Base-by-base conservation (phyloP, 2,329 filamentous ascomycete genomes). In the Rasamsonia emersonii region DNA sequence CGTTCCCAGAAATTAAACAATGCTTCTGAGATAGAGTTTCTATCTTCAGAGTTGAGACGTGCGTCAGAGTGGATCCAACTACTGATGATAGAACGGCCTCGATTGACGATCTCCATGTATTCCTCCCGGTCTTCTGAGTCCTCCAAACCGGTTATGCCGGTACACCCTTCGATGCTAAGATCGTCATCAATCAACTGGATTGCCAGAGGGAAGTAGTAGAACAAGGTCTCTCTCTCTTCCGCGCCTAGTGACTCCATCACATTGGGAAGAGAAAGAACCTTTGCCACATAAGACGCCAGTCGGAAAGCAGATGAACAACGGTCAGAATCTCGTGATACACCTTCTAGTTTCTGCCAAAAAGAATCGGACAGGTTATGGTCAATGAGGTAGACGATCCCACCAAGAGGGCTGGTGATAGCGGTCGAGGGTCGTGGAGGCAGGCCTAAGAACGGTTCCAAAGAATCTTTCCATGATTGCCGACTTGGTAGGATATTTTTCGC, bases 231-330 rank as follows among this genome's bases (percentile, higher is more conserved):
- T 15, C 53, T 46, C 30, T 54, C 40, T 24, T 56, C 51, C 25
- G 53, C 28, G 23, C 54, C 43, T 5, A 63, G 30, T 19, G 45
- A 41, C 9, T 51, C 43, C 9, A 59, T 41, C 3, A 62, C 31
- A 13, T 62, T 53, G 2, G 56, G 56, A 2, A 53, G 54, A 11
- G 61, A 58, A 18, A 86, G 51, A 0, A 91, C 52, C 29, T 69
- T 70, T 4, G 68, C 65, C 0, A 76, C 71, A 52, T 86, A 94
- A 29, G 80, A 67, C 1, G 80, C 76, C 63, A 93, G 82, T 34
- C 89, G 72, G 9, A 84, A 73, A 1, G 85, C 76, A 33, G 82
- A 66, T 2, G 85, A 85, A 18, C 78, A 74, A 0, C 82, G 82
- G 41, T 74, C 72, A 3, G 70, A 64, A 50, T 94, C 86, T 25